phyloP scores from a whole-genome alignment of 257 asterid genomes.

The Scutellaria galericulata region DNA sequence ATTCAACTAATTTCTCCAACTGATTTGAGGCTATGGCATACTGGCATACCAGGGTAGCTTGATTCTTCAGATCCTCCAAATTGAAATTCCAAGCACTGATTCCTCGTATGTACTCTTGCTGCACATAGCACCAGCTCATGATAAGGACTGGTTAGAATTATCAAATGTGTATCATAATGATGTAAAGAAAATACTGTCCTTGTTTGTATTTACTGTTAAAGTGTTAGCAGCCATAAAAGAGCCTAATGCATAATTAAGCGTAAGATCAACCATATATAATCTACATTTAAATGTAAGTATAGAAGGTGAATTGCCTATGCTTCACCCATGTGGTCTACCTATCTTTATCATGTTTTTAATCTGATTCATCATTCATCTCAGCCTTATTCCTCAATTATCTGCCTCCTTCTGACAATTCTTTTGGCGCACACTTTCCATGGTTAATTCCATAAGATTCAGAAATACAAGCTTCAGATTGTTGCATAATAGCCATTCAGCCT shows the following conservation, averaged over 20 bases:
- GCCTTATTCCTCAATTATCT: slow-evolving; percentile 3
- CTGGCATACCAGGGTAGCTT: slow-evolving; percentile 76
- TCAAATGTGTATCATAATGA: slow-evolving; percentile 20
- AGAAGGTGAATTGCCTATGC: not conserved
- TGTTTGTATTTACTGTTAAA: not conserved
- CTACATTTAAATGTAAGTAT: not conserved
- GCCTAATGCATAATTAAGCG: not conserved
- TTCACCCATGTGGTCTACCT: slow-evolving; percentile 8
- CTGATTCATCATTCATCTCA: slow-evolving; percentile 13
- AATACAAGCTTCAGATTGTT: slow-evolving; percentile 5
- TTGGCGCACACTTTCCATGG: not conserved
- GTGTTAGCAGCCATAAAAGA: not conserved
- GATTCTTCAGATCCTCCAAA: slow-evolving; percentile 88
- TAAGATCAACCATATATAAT: not conserved
- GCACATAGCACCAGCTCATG: slow-evolving; percentile 42
- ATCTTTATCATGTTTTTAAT: not conserved
- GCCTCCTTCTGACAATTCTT: slow-evolving; percentile 3
- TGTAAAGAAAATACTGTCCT: not conserved
- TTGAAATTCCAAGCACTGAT: slow-evolving; percentile 96
- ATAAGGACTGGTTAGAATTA: slow-evolving; percentile 16
- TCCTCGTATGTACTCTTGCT: slow-evolving; percentile 97
- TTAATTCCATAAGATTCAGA: not conserved
- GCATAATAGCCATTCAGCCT: slow-evolving; percentile 18
- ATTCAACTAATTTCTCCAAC: slow-evolving; percentile 30
- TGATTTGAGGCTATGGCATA: slow-evolving; percentile 34